Evolutionary conservation across 208 protist species (phyloP).

Genomic region (Trypanosoma mega): DNA sequence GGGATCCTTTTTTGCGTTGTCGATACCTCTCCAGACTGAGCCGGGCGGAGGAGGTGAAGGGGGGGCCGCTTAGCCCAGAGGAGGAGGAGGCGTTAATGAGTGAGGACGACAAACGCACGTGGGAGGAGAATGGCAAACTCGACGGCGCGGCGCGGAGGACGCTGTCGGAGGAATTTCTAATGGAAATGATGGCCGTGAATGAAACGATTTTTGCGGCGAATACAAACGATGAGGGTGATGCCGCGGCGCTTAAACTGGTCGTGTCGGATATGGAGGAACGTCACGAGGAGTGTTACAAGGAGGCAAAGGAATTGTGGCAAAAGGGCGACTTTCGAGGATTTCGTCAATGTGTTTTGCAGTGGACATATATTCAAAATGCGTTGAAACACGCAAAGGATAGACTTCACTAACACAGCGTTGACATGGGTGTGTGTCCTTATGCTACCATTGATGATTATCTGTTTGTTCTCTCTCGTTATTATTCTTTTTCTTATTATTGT

Average conservation of each 20-base stretch:
- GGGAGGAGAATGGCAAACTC: conserved; percentile 23
- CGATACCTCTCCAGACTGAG: conserved; percentile 63
- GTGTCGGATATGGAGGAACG: conserved; percentile 65
- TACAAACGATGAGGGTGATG: conserved; percentile 33
- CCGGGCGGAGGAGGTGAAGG: conserved; percentile 42
- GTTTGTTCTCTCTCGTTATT: conserved; percentile 9
- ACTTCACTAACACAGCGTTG: conserved; percentile 24
- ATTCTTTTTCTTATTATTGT: no score
- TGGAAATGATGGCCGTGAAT: conserved; percentile 72
- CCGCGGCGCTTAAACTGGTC: conserved; percentile 47
- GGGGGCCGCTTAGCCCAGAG: conserved; percentile 33
- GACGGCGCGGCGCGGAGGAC: conserved; percentile 23
- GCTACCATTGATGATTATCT: neutral
- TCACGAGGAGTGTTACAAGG: conserved; percentile 47
- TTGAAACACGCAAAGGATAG: conserved; percentile 59
- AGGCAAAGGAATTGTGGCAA: conserved; percentile 40
- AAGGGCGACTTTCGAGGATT: conserved; percentile 36
- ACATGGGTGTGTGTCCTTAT: neutral
- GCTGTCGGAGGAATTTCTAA: conserved; percentile 63
- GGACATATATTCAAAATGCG: conserved; percentile 80
- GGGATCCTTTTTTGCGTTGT: conserved; percentile 74
- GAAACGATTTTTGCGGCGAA: conserved; percentile 75
- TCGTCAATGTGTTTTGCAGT: conserved; percentile 52
- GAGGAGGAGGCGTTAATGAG: conserved; percentile 66
- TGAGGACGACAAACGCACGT: conserved; percentile 44